phyloP scores from a whole-genome alignment of 495 filamentous ascomycete species.

The Lichenothelia convexa region DNA sequence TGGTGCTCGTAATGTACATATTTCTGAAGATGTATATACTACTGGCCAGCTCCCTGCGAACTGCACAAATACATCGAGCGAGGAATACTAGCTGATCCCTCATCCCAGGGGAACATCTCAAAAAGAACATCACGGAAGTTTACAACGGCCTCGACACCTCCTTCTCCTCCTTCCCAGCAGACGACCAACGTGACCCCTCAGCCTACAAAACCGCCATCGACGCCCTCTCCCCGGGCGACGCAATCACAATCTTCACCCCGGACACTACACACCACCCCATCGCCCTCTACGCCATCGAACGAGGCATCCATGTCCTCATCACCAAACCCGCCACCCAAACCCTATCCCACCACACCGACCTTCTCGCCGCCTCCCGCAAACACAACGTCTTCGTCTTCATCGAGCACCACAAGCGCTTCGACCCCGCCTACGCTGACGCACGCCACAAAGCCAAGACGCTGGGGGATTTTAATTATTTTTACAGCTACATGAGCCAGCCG shows the following conservation, averaged over 20 bases:
- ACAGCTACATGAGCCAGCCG: constrained; percentile 90
- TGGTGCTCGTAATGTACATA: too few relatives aligned
- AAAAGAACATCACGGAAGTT: constrained; percentile 69
- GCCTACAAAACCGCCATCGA: constrained; percentile 86
- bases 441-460: constrained; percentile 48
- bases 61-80: not conserved
- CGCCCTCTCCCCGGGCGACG: constrained; percentile 60
- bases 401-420: constrained; percentile 93
- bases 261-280: constrained; percentile 93
- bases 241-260: constrained; percentile 93
- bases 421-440: constrained; percentile 81
- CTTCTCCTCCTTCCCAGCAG: constrained; percentile 64
- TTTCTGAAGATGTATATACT: too few relatives aligned
- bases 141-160: constrained; percentile 77
- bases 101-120: constrained; percentile 53
- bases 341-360: constrained; percentile 55
- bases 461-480: constrained; percentile 95
- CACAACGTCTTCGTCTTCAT: constrained; percentile 78
- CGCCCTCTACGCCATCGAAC: constrained; percentile 78
- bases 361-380: constrained; percentile 53
- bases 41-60: too few relatives aligned
- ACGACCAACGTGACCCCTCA: constrained; percentile 52
- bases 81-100: constrained; percentile 1
- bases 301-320: constrained; percentile 73
- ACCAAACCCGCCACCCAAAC: constrained; percentile 89